Conservation (phyloP, 768 basidiomycete species). For the Lactarius deliciosus region DNA sequence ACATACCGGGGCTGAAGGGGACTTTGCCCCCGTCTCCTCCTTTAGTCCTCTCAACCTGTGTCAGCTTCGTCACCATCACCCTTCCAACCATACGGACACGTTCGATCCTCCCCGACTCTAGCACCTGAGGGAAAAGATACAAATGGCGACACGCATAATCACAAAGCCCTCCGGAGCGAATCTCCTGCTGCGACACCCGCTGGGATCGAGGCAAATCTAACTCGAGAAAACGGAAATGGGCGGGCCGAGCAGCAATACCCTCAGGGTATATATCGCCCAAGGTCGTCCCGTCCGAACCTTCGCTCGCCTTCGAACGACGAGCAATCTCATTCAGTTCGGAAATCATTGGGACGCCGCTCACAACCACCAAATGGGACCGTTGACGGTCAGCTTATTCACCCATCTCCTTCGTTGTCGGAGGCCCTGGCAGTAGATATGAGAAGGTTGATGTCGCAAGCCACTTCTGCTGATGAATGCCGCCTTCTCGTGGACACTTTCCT, state of each 20-base stretch:
- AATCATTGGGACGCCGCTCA: slow-evolving; percentile 12
- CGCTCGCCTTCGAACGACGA: slow-evolving; percentile 17
- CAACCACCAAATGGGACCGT: slow-evolving; percentile 23
- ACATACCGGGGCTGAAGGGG: not conserved
- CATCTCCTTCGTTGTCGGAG: slow-evolving; percentile 40
- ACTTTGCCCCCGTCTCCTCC: slow-evolving; percentile 12
- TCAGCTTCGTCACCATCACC: slow-evolving; percentile 2
- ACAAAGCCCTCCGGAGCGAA: not conserved
- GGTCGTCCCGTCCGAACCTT: slow-evolving; percentile 1
- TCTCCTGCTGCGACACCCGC: not conserved
- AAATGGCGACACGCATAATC: slow-evolving; percentile 2
- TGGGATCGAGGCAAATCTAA: slow-evolving; percentile 3
- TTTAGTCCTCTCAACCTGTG: not conserved
- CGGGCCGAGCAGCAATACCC: slow-evolving; percentile 4
- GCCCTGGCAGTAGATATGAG: slow-evolving; percentile 65
- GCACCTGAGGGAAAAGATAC: slow-evolving; percentile 2
- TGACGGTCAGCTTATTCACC: slow-evolving; percentile 29
- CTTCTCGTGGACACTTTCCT: slow-evolving; percentile 83
- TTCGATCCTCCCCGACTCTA: not conserved
- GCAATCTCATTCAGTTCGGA: not conserved
- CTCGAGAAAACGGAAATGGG: slow-evolving; percentile 16
- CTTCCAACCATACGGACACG: not conserved
- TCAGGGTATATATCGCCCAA: slow-evolving; percentile 7
- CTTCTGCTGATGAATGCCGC: slow-evolving; percentile 79
- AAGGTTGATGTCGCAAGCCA: slow-evolving; percentile 62